Conservation (phyloP, 2,329 filamentous ascomycete genomes). For the Penicillium crustosum region DNA sequence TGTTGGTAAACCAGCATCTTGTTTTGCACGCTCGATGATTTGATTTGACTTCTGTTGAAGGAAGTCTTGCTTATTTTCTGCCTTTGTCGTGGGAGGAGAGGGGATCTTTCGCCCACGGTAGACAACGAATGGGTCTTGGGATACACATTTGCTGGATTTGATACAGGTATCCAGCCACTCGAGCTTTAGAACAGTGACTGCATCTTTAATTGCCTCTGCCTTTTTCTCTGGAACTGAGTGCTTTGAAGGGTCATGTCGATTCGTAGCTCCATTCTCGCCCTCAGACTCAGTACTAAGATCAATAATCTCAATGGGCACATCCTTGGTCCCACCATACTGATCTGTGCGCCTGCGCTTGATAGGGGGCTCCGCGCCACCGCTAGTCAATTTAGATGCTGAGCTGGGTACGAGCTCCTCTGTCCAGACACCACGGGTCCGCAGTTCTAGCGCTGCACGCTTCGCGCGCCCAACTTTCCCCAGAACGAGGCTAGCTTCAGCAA, state of each 20-base stretch:
- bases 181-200: conserved; percentile 53
- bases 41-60: conserved; percentile 16
- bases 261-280: conserved; percentile 23
- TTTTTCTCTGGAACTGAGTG: conserved; percentile 9
- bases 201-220: conserved; percentile 22
- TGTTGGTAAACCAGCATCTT: conserved; percentile 40
- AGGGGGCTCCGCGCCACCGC: conserved; percentile 14
- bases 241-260: conserved; percentile 10
- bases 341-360: conserved; percentile 29
- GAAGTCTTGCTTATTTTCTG: neutral
- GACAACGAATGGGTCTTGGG: conserved; percentile 51
- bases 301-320: conserved; percentile 19
- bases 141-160: conserved; percentile 43
- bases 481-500: conserved; percentile 69
- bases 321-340: neutral
- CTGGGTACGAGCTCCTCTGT: conserved; percentile 37
- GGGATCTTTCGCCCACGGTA: conserved; percentile 51
- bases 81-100: conserved; percentile 22
- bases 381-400: neutral
- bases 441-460: conserved; percentile 72
- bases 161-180: conserved; percentile 56
- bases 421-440: conserved; percentile 65
- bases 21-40: conserved; percentile 57
- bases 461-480: conserved; percentile 71
- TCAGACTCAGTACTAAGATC: conserved; percentile 37